These are phyloP conservation scores for Mycena citricolor DNA, from an alignment of 1,284 basidiomycete genomes.

Conservation along the genomic window DNA sequence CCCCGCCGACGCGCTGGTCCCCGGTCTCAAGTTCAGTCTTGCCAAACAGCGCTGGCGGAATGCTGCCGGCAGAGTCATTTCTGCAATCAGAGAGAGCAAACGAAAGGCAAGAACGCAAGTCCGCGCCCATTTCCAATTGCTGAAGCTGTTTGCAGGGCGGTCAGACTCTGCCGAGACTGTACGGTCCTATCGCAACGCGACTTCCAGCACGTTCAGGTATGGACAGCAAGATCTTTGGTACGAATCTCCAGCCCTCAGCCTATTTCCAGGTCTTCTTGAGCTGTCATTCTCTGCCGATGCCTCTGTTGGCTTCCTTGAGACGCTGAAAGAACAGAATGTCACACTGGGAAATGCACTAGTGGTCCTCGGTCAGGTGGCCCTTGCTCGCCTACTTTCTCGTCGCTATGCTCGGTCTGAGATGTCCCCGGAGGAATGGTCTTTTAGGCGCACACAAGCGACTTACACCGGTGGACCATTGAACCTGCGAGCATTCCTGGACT, in stretches of 20 bases:
- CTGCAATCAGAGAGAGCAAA: constrained; percentile 32
- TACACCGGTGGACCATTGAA: constrained; percentile 50
- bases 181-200: constrained; percentile 35
- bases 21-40: constrained; percentile 31
- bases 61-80: constrained; percentile 44
- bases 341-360: constrained; percentile 54
- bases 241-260: constrained; percentile 10
- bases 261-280: constrained; percentile 1
- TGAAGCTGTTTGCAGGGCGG: constrained; percentile 44
- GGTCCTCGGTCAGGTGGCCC: constrained; percentile 53
- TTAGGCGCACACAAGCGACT: constrained; percentile 51
- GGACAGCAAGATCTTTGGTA: constrained; percentile 28
- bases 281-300: constrained; percentile 19
- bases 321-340: constrained; percentile 44
- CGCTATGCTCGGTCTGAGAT: constrained; percentile 49
- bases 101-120: constrained; percentile 32
- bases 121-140: constrained; percentile 1
- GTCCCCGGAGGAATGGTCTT: constrained; percentile 51
- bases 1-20: constrained; percentile 38
- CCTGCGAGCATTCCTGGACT: constrained; percentile 50
- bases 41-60: constrained; percentile 47
- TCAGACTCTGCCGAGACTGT: constrained; percentile 49
- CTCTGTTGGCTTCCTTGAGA: constrained; percentile 31
- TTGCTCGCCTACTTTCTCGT: constrained; percentile 51
- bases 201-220: constrained; percentile 37